Percentiles rank a stretch among this genome's conserved stretches.
These are phyloP conservation scores for Amauroascus verrucosus DNA, from an alignment of 2,329 filamentous ascomycete genomes.

Conservation along the genomic window DNA sequence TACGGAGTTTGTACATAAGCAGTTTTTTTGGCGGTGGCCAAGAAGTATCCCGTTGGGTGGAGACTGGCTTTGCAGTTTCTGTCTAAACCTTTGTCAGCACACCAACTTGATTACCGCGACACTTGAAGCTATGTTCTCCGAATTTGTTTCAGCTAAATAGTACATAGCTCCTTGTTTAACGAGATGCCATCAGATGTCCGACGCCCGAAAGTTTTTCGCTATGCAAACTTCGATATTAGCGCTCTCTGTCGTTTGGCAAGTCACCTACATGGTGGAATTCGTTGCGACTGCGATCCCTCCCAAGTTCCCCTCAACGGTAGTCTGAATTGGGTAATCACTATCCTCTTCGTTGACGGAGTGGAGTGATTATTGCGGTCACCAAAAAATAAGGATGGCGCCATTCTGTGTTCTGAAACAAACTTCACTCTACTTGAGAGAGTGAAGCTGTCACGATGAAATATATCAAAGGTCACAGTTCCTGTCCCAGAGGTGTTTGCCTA, in stretches of 20 bases:
- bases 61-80: no score
- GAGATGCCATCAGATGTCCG: background rate
- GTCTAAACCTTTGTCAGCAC: no score
- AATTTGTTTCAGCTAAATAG: no score
- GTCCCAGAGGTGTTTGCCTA: slow-evolving; percentile 24
- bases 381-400: background rate
- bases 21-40: no score
- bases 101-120: no score
- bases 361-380: slow-evolving; percentile 26
- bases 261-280: background rate
- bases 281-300: slow-evolving; percentile 15
- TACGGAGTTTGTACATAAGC: no score
- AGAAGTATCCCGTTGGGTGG: no score
- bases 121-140: no score
- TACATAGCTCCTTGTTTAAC: no score
- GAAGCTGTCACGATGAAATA: slow-evolving; percentile 27
- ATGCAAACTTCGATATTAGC: background rate
- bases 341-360: slow-evolving; percentile 25
- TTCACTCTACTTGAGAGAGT: slow-evolving; percentile 15
- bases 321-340: slow-evolving; percentile 26
- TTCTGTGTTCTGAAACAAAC: slow-evolving; percentile 13
- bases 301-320: slow-evolving; percentile 22
- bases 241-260: background rate
- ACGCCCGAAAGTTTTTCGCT: background rate
- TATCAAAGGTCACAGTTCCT: slow-evolving; percentile 22